A percentile compares a stretch with the other conserved stretches of the same genome.
Evolutionary conservation across 768 basidiomycete genomes (phyloP).

Genomic region (Chlorophyllum brunneum): DNA sequence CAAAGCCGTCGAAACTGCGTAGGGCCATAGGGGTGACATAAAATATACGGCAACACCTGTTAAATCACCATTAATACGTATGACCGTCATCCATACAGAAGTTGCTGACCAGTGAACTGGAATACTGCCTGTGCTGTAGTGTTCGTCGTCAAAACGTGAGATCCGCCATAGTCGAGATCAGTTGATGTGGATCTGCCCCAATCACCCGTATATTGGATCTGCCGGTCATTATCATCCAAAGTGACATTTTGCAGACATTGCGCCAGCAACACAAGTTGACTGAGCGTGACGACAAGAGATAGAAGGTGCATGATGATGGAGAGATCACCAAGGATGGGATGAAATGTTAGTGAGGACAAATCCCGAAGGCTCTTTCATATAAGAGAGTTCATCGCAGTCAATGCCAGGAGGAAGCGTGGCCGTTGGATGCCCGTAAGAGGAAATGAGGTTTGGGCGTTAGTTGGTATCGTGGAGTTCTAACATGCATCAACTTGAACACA

Average conservation of each 20-base stretch:
- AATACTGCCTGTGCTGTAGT: conserved; percentile 8
- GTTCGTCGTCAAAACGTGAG: conserved; percentile 6
- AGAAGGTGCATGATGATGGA: conserved; percentile 1
- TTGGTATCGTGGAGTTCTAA: conserved; percentile 6
- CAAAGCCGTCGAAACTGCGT: conserved; percentile 36
- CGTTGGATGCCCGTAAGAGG: neutral
- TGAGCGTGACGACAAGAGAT: neutral
- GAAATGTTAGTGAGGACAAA: neutral
- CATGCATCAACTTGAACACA: conserved; percentile 10
- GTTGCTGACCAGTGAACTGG: conserved; percentile 13
- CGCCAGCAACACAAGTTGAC: neutral
- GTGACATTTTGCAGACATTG: conserved; percentile 10
- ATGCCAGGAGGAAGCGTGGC: neutral
- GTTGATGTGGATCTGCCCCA: conserved; percentile 4
- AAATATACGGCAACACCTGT: conserved; percentile 41
- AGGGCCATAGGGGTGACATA: conserved; percentile 43
- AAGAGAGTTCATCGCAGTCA: too few species aligned
- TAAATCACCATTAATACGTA: neutral
- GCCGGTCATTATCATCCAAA: conserved; percentile 8
- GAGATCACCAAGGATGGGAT: neutral
- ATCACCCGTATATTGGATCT: conserved; percentile 8
- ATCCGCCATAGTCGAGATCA: conserved; percentile 6
- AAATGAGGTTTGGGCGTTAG: conserved; percentile 3
- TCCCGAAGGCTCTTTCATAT: conserved; percentile 10
- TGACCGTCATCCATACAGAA: neutral